Conservation (phyloP, 75 land plant genomes). For the Picea sitchensis region DNA sequence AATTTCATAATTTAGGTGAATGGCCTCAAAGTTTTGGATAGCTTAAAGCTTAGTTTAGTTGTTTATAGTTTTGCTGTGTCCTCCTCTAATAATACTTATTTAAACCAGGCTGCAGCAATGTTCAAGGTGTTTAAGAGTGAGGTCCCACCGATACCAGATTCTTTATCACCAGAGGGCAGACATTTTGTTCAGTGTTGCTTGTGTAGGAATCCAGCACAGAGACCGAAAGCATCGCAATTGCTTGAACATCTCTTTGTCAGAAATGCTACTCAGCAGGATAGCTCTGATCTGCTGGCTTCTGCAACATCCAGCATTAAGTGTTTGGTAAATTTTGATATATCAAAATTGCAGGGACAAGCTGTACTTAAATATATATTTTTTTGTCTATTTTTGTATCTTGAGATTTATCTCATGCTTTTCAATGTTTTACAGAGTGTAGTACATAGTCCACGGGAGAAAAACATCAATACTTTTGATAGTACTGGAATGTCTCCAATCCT, state of each 20-base stretch:
- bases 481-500: not conserved
- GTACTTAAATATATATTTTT: not conserved
- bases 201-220: constrained; percentile 62
- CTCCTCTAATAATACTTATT: not conserved
- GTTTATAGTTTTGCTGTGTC: not conserved
- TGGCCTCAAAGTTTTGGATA: not conserved
- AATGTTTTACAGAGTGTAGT: not conserved
- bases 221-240: constrained; percentile 58
- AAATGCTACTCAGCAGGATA: constrained; percentile 21
- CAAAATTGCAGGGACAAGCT: constrained; percentile 15
- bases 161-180: constrained; percentile 59
- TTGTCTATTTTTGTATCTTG: not conserved
- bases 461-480: not conserved
- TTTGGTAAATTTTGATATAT: constrained; percentile 13
- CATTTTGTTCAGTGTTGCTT: constrained; percentile 64
- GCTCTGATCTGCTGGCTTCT: constrained; percentile 9
- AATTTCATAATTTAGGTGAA: constrained; percentile 4
- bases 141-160: constrained; percentile 65
- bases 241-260: constrained; percentile 74
- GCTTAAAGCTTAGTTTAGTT: not conserved
- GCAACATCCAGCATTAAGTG: not conserved
- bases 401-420: not conserved
- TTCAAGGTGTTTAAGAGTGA: constrained; percentile 60
- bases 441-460: not conserved
- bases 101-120: constrained; percentile 74